These are phyloP conservation scores for Nicotiana sylvestris DNA, from an alignment of 257 asterid genomes.

Conservation along the genomic window DNA sequence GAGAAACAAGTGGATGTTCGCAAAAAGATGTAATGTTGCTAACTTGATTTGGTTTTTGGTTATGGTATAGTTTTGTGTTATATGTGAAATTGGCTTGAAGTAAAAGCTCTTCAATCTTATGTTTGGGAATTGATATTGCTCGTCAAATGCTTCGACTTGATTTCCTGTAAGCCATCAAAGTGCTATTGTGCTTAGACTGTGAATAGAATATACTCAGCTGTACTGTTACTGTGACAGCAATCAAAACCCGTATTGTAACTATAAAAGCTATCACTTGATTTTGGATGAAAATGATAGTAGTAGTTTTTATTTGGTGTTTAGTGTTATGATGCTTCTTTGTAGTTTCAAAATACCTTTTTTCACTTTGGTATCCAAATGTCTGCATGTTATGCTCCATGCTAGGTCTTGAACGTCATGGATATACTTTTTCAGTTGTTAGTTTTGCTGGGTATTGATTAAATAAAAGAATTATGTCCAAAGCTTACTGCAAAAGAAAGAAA, in stretches of 20 bases:
- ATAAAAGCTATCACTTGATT: background rate
- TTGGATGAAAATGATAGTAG: background rate
- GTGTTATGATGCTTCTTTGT: too few species aligned
- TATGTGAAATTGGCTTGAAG: background rate
- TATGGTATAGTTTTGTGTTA: background rate
- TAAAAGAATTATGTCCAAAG: background rate
- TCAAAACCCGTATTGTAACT: background rate
- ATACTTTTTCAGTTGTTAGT: background rate
- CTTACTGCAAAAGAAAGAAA: background rate
- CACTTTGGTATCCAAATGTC: too few species aligned
- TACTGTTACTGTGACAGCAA: background rate
- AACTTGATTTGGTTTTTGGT: background rate
- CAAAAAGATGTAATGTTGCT: conserved; percentile 63
- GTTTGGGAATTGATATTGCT: background rate
- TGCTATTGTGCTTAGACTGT: background rate
- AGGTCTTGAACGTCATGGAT: background rate
- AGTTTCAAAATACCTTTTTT: too few species aligned
- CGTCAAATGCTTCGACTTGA: background rate
- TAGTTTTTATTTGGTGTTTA: background rate
- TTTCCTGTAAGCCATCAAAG: background rate
- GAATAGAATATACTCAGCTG: background rate
- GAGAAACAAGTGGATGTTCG: conserved; percentile 89
- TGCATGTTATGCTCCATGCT: background rate
- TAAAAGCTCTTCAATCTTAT: background rate
- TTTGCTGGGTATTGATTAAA: background rate